These are phyloP conservation scores for Phoenix dactylifera DNA, from an alignment of 176 grass and related monocot species.

Conservation along the genomic window DNA sequence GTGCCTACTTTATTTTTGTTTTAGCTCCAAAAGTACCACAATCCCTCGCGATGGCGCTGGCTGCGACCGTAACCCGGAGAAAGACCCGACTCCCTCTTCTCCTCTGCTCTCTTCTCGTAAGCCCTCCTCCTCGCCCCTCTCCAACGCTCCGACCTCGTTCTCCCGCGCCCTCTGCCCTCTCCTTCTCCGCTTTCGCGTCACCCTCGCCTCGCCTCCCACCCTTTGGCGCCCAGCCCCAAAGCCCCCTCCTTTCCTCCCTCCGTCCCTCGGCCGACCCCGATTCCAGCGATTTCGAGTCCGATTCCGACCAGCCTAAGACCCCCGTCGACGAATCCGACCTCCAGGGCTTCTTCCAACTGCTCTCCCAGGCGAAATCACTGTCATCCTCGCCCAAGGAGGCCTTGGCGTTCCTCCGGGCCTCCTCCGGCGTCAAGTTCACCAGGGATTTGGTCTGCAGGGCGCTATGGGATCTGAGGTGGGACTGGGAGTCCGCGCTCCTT, in stretches of 20 bases:
- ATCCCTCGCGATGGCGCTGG: no score
- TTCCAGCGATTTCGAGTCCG: slow-evolving; percentile 56
- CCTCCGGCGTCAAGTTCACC: slow-evolving; percentile 13
- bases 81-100: not conserved
- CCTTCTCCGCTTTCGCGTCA: not conserved
- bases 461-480: slow-evolving; percentile 60
- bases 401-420: slow-evolving; percentile 28
- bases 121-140: not conserved
- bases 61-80: no score
- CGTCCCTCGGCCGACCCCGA: slow-evolving; percentile 15
- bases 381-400: slow-evolving; percentile 46
- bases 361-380: slow-evolving; percentile 42
- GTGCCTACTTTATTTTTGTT: no score
- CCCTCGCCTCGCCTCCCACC: not conserved
- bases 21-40: no score
- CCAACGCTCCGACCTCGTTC: not conserved
- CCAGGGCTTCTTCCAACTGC: slow-evolving; percentile 40
- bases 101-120: slow-evolving; percentile 10
- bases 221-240: not conserved
- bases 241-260: not conserved
- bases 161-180: not conserved
- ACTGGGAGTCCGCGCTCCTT: slow-evolving; percentile 41
- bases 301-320: slow-evolving; percentile 15
- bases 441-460: slow-evolving; percentile 26
- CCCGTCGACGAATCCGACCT: slow-evolving; percentile 29